A percentile compares a stretch with the other conserved stretches of the same genome.
These are phyloP conservation scores for Mrakia gelida DNA, from an alignment of 768 basidiomycete species.

Conservation along the genomic window DNA sequence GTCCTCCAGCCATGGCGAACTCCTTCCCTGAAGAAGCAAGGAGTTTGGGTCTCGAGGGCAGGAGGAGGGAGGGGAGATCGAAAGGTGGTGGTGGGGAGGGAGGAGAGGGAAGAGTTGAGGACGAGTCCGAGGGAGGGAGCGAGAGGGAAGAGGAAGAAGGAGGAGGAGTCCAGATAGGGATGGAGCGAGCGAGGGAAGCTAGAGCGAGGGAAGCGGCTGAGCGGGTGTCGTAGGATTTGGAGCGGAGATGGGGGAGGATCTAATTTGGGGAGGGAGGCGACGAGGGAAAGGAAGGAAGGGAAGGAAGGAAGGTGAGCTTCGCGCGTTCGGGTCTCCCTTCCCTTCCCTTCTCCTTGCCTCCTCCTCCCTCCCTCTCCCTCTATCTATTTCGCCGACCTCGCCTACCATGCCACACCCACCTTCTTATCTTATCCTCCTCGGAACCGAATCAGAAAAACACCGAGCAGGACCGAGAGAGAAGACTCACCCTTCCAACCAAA, in stretches of 20 bases:
- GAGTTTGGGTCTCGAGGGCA: conserved; percentile 65
- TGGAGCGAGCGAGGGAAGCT: conserved; percentile 58
- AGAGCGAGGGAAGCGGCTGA: conserved; percentile 75
- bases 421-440: neutral
- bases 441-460: neutral
- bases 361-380: neutral
- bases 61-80: conserved; percentile 68
- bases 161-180: conserved; percentile 74
- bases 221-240: conserved; percentile 87
- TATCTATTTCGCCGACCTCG: neutral
- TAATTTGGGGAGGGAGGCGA: conserved; percentile 41
- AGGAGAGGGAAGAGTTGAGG: conserved; percentile 61
- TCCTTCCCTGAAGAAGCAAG: conserved; percentile 93
- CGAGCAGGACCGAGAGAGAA: neutral
- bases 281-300: conserved; percentile 3
- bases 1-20: conserved; percentile 49
- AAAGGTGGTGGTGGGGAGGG: conserved; percentile 51
- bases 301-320: neutral
- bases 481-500: conserved; percentile 76
- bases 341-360: too few species aligned
- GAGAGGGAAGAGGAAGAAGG: conserved; percentile 35
- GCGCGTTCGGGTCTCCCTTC: neutral
- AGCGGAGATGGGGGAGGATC: conserved; percentile 87
- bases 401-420: too few species aligned
- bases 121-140: neutral